Evolutionary conservation across 129 eudicot species (phyloP).

Genomic region (Logfia minima): DNA sequence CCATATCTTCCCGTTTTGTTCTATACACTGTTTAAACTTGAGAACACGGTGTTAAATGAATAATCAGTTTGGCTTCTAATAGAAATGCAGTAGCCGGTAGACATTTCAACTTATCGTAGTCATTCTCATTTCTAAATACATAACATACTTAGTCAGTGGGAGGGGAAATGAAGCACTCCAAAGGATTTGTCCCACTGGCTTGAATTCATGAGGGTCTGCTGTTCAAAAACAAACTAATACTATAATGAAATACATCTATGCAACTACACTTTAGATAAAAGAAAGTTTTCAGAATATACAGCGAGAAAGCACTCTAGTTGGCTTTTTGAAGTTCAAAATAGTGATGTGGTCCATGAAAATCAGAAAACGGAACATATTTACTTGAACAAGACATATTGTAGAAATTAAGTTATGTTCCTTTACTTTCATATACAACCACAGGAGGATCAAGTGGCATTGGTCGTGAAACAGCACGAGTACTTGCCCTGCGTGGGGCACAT

Average conservation of each 20-base stretch:
- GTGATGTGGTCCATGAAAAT: neutral
- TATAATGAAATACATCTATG: too few species aligned
- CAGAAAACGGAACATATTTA: neutral
- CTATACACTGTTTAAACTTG: neutral
- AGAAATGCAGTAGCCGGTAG: neutral
- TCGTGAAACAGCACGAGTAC: slow-evolving; percentile 78
- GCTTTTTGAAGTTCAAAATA: neutral
- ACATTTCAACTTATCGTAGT: neutral
- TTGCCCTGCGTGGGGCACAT: slow-evolving; percentile 71
- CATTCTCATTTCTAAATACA: neutral
- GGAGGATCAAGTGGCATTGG: slow-evolving; percentile 97
- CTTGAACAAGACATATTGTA: neutral
- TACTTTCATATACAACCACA: slow-evolving; percentile 36
- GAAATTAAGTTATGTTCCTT: neutral
- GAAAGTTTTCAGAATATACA: neutral
- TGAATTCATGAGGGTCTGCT: neutral
- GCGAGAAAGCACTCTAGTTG: neutral
- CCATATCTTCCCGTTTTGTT: neutral
- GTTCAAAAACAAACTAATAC: neutral
- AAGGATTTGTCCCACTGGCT: neutral
- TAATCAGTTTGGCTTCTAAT: neutral
- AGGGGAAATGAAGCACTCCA: neutral
- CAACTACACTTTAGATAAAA: neutral
- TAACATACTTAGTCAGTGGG: neutral
- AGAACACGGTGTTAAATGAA: neutral